Base-by-base conservation (phyloP, 176 grass and related monocot species). In the Hsuehochloa calcarea region DNA sequence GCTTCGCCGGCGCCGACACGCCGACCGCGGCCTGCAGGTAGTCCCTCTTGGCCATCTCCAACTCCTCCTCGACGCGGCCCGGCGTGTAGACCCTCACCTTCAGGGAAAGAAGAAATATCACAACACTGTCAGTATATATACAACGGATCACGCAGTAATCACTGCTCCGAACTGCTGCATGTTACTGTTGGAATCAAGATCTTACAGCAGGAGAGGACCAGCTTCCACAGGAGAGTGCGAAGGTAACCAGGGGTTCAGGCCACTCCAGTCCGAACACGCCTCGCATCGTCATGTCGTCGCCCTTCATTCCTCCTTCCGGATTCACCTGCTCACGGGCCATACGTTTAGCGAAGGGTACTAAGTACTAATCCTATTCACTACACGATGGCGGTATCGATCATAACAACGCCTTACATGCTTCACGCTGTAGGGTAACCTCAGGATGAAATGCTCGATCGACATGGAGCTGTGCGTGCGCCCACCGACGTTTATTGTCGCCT, bases 161-260 rank as follows among this genome's bases (percentile, higher is more conserved):
- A 62, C 37, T 23, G 17, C 9, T 70, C 37, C 3, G 31, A 68
- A 49, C 64, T 16, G 44, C 59, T 17, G 38, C 49, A 31, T 22
- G n/a, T 23, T 55, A 72, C 68, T 34, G 67, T 0, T 4, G 46
- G 31, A 19, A 58, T n/a, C 34, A 43, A 55, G 37, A 52, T 81
- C 89, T 85, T 96, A 98, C 97, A n/a, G 90, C 91, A 7, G 97
- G 97, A 46, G 97, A 99, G 45, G 97, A 99, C 91, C 91, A 92
- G 81, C 97, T 99, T 1, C 97, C 97, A 65, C 97, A 96, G 27
- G 97, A 96, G 39, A 99, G 92, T 27, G 93, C 97, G 58, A 96
- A 99, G 17, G 93, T 96, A 65, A 99, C 97, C 25, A 96, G 75
- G 20, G 97, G 97, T 52, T 99, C 97, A 20, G 93, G 92, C 97